Percentiles rank a stretch among this genome's conserved stretches.
These are phyloP conservation scores for Exobasidium rhododendri DNA, from an alignment of 1,284 basidiomycete genomes.

Conservation along the genomic window DNA sequence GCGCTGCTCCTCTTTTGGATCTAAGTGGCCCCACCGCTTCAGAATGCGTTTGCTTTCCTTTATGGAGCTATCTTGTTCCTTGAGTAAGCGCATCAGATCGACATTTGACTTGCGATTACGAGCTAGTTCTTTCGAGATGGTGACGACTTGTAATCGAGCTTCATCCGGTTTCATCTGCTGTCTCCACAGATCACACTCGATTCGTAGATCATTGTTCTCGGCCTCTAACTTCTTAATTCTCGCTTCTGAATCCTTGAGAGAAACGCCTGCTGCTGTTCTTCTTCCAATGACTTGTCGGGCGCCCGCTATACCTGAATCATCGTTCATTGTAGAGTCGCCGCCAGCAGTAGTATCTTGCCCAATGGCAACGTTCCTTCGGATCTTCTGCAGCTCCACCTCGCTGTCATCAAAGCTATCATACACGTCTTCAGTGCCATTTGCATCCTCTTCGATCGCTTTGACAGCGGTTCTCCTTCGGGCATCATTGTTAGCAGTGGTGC, in stretches of 20 bases:
- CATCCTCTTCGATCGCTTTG: constrained; percentile 32
- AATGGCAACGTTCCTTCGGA: constrained; percentile 35
- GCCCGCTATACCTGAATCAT: constrained; percentile 1
- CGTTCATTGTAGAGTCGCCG: background rate
- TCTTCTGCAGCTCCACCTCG: constrained; percentile 31
- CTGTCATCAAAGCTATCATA: constrained; percentile 35
- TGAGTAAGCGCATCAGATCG: constrained; percentile 30
- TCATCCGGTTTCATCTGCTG: constrained; percentile 49
- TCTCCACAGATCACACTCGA: constrained; percentile 49
- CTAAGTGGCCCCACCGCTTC: constrained; percentile 10
- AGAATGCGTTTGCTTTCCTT: constrained; percentile 9
- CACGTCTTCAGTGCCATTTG: constrained; percentile 27
- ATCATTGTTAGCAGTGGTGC: constrained; percentile 16
- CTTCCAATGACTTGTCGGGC: constrained; percentile 32
- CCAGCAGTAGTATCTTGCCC: background rate
- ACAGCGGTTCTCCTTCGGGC: constrained; percentile 32
- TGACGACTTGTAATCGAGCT: constrained; percentile 40
- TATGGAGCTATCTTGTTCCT: constrained; percentile 47
- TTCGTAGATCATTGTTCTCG: constrained; percentile 52
- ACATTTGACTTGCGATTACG: background rate
- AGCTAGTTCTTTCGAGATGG: constrained; percentile 38
- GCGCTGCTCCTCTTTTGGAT: constrained; percentile 13
- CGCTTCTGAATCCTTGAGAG: constrained; percentile 47
- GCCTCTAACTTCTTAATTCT: constrained; percentile 47
- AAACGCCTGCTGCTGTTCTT: constrained; percentile 41